Conservation (phyloP, 2,329 filamentous ascomycete species). For the Trichoderma oligosporum region DNA sequence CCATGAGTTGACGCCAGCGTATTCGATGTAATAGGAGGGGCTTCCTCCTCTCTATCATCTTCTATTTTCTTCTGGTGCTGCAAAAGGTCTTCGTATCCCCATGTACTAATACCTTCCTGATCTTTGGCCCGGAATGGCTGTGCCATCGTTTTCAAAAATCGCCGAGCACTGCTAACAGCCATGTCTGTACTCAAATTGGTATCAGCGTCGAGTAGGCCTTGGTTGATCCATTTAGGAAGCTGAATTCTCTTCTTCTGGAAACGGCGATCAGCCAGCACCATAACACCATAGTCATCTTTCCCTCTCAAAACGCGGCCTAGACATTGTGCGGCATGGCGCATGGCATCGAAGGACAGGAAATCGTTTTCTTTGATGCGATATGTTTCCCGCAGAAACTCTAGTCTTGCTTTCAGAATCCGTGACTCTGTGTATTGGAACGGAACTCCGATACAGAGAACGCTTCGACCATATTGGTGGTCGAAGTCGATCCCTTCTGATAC, state of each 20-base stretch:
- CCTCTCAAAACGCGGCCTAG: constrained; percentile 89
- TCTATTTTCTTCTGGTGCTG: constrained; percentile 73
- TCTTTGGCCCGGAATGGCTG: constrained; percentile 79
- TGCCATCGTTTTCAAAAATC: constrained; percentile 86
- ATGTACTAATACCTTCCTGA: constrained; percentile 90
- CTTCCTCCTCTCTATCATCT: constrained; percentile 60
- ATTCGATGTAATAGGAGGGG: constrained; percentile 30
- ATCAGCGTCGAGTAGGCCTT: constrained; percentile 79
- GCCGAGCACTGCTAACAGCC: constrained; percentile 82
- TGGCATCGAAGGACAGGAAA: constrained; percentile 96
- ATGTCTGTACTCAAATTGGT: constrained; percentile 93
- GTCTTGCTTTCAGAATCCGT: constrained; percentile 87
- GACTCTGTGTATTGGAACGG: constrained; percentile 99
- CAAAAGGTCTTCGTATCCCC: constrained; percentile 76
- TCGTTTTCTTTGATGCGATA: constrained; percentile 97
- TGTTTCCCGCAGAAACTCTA: constrained; percentile 94
- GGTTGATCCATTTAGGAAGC: constrained; percentile 94
- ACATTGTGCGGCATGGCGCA: constrained; percentile 98
- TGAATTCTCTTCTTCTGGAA: constrained; percentile 90
- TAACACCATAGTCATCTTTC: constrained; percentile 99
- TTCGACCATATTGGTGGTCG: constrained; percentile 95
- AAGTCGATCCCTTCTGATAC: constrained; percentile 99
- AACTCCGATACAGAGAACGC: constrained; percentile 92
- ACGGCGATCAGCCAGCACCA: constrained; percentile 91
- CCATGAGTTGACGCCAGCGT: constrained; percentile 5